These are phyloP conservation scores for Ganoderma lucidum DNA, from an alignment of 1,284 basidiomycete genomes.

Conservation along the genomic window DNA sequence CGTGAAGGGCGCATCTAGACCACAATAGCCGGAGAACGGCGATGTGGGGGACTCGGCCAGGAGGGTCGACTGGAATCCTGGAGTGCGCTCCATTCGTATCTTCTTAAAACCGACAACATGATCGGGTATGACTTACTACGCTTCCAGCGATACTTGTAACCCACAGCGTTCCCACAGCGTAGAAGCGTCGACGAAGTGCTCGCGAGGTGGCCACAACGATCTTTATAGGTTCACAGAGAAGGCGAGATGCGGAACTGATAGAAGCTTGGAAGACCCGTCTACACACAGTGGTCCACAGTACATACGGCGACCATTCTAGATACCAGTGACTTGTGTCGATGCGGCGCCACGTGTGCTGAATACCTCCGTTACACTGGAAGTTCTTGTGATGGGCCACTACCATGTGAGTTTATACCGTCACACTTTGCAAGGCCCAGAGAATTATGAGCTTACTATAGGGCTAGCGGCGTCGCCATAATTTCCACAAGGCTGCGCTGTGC, in stretches of 20 bases:
- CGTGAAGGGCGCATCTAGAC: not conserved
- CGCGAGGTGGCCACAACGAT: not conserved
- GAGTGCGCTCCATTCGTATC: not conserved
- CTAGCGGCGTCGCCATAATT: not conserved
- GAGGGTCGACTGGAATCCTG: not conserved
- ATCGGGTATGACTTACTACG: not conserved
- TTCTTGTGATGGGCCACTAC: not conserved
- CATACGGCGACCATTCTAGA: not conserved
- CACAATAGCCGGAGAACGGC: not conserved
- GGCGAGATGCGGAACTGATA: not conserved
- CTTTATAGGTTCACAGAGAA: not conserved
- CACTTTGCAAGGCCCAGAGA: not conserved
- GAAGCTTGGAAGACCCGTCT: not conserved
- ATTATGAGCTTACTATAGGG: not conserved
- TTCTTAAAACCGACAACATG: not conserved
- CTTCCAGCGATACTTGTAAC: not conserved
- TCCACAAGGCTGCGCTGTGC: not conserved
- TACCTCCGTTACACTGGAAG: not conserved
- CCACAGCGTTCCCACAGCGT: not conserved
- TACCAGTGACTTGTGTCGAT: not conserved
- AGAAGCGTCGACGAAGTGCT: not conserved
- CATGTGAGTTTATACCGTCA: not conserved
- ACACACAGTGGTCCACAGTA: not conserved
- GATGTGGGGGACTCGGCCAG: not conserved
- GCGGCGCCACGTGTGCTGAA: not conserved